A percentile compares a stretch with the other conserved stretches of the same genome.
These are phyloP conservation scores for Trypanosoma vivax DNA, from an alignment of 208 protist species.

Conservation along the genomic window DNA sequence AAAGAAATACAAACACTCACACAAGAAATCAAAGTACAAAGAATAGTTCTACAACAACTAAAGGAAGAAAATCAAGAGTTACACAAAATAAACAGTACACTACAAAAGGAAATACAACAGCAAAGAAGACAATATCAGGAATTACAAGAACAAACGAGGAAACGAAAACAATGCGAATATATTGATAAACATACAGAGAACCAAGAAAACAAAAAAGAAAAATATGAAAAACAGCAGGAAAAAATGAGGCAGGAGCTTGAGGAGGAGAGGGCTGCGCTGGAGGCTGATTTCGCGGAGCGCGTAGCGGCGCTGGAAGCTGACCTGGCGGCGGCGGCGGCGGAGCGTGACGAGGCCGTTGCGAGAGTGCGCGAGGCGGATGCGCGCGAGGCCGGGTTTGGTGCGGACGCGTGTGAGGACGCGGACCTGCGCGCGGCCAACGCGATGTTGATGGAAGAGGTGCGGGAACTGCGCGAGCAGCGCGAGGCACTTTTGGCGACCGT, in stretches of 20 bases:
- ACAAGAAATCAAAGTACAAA: not conserved
- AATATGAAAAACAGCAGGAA: not conserved
- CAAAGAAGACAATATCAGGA: not conserved
- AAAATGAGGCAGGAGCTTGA: not conserved
- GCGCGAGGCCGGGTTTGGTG: too few relatives aligned
- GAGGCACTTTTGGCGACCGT: too few relatives aligned
- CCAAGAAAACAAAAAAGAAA: not conserved
- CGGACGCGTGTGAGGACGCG: too few relatives aligned
- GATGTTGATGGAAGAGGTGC: too few relatives aligned
- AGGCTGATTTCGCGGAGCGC: not conserved
- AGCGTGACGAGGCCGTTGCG: too few relatives aligned
- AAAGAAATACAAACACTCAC: not conserved
- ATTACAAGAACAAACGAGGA: not conserved
- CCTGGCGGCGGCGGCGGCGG: too few relatives aligned
- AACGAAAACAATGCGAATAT: not conserved
- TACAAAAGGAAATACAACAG: not conserved
- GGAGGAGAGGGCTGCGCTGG: not conserved
- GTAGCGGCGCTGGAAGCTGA: too few relatives aligned
- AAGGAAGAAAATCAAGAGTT: slow-evolving; percentile 8
- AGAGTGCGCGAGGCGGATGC: too few relatives aligned
- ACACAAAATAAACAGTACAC: not conserved
- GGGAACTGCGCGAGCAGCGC: too few relatives aligned
- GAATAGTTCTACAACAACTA: not conserved
- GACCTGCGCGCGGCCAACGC: too few relatives aligned
- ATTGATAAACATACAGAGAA: not conserved